A percentile compares a stretch with the other conserved stretches of the same genome.
These are phyloP conservation scores for Paramecium caudatum DNA, from an alignment of 73 alveolate species.

Conservation along the genomic window DNA sequence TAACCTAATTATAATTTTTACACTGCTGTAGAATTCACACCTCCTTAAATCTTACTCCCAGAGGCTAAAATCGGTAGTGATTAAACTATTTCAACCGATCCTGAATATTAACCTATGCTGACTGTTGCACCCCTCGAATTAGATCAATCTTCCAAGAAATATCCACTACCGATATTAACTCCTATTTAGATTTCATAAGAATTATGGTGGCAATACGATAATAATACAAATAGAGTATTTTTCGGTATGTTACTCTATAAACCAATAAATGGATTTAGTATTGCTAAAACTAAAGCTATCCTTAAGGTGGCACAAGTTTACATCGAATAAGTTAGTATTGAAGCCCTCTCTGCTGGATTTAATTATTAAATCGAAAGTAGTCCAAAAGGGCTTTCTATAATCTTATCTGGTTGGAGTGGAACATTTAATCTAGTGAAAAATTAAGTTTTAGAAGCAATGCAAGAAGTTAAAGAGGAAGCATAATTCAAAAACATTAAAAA, in stretches of 20 bases:
- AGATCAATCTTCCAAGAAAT: background rate
- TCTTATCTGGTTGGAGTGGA: slow-evolving; percentile 12
- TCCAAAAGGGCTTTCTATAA: background rate
- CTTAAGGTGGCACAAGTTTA: slow-evolving; percentile 29
- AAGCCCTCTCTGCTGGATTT: slow-evolving; percentile 19
- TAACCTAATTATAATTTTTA: background rate
- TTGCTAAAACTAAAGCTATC: slow-evolving; percentile 7
- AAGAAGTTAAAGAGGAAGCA: slow-evolving; percentile 37
- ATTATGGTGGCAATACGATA: slow-evolving; percentile 40
- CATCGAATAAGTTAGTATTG: background rate
- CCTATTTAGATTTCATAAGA: background rate
- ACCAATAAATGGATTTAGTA: background rate
- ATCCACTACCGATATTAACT: background rate
- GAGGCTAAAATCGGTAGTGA: background rate
- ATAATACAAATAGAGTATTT: slow-evolving; percentile 2
- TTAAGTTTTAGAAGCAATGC: background rate
- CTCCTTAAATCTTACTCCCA: background rate
- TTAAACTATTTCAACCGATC: background rate
- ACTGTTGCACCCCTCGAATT: background rate
- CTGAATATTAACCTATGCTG: background rate
- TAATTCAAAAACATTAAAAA: background rate
- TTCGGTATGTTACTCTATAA: slow-evolving; percentile 13
- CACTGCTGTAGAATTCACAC: background rate
- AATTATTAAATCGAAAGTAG: slow-evolving; percentile 24
- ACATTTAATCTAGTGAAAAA: background rate